Evolutionary conservation across 257 asterid species (phyloP), one percentile per base, ranked within the genome.

Genomic region (Nicotiana obtusifolia): DNA sequence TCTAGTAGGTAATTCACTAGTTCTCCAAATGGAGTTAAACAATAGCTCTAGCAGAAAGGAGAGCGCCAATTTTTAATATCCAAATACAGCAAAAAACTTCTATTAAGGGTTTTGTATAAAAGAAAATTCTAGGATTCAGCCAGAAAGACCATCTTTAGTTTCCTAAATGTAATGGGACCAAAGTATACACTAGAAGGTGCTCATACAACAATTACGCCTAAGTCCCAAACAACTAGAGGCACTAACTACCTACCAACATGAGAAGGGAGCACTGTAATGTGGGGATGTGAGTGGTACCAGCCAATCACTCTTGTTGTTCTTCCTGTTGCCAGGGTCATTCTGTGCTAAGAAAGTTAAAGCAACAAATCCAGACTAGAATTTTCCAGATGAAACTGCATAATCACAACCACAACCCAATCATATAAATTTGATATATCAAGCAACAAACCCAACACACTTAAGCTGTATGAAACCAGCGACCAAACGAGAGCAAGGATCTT

Each of bases 281-380:
- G 98, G 86, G 99, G 99, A 87, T 96, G 99, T 73, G 99, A 96
- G 81, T 96, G 99, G 87, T 96, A 96, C 99, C 99, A 96, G 41
- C 99, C 99, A 88, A 96, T 96, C 89, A 96, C 99, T 86, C 99
- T 88, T 82, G 98, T 96, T 52, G 93, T 90, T 80, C 88, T 92
- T 67, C 98, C 98, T 2, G 93, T 93, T 85, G 88, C 91, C 79
- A 59, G 64, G 14, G 99, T 88, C 93, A 96, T 92, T 91, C 92
- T 96, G 99, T 96, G 94, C 87, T 85, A 20, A 81, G 69, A 85
- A 35, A 82, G 97, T 94, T 93, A 95, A 94, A 54, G 86, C 28
- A 81, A 88, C 97, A 90, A 89, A 77, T 54, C 83, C 56, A 84
- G 61, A 49, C 68, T 26, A 80, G 19, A 65, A 49, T 47, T 47